These are phyloP conservation scores for Tolypocladium sp. DNA, from an alignment of 2,329 filamentous ascomycete genomes.

Conservation along the genomic window DNA sequence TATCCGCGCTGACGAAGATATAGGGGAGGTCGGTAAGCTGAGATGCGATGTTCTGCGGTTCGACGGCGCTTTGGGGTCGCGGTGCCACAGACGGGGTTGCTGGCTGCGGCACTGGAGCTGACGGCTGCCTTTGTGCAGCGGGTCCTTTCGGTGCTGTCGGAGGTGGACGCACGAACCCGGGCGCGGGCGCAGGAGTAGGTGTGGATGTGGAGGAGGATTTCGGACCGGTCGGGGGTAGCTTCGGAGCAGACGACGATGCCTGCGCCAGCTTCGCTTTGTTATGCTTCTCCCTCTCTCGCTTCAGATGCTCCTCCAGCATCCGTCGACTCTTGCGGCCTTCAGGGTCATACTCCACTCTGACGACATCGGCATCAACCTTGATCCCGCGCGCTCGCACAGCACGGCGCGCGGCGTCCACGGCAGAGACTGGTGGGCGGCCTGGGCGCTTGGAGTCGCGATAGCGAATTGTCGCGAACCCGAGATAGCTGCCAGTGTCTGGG, in stretches of 20 bases:
- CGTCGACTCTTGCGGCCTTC: constrained; percentile 76
- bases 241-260: constrained; percentile 14
- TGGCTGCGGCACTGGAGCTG: constrained; percentile 16
- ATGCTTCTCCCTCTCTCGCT: constrained; percentile 55
- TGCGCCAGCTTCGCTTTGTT: constrained; percentile 26
- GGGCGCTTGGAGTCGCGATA: constrained; percentile 63
- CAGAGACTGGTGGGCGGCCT: constrained; percentile 43
- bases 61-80: constrained; percentile 41
- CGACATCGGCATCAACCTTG: constrained; percentile 66
- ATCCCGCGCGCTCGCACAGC: constrained; percentile 70
- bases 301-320: constrained; percentile 67
- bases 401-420: constrained; percentile 70
- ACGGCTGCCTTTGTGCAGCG: constrained; percentile 37
- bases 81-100: constrained; percentile 14
- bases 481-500: constrained; percentile 84
- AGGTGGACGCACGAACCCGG: constrained; percentile 43
- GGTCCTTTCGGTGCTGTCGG: constrained; percentile 84
- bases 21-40: constrained; percentile 75
- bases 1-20: constrained; percentile 78
- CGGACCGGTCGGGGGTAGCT: constrained; percentile 27
- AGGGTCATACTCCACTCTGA: constrained; percentile 81
- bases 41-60: constrained; percentile 55
- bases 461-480: constrained; percentile 86
- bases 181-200: constrained; percentile 1
- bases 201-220: constrained; percentile 17